Evolutionary conservation across 345 rosid genomes (phyloP).

Genomic region (Gossypium herbaceum): DNA sequence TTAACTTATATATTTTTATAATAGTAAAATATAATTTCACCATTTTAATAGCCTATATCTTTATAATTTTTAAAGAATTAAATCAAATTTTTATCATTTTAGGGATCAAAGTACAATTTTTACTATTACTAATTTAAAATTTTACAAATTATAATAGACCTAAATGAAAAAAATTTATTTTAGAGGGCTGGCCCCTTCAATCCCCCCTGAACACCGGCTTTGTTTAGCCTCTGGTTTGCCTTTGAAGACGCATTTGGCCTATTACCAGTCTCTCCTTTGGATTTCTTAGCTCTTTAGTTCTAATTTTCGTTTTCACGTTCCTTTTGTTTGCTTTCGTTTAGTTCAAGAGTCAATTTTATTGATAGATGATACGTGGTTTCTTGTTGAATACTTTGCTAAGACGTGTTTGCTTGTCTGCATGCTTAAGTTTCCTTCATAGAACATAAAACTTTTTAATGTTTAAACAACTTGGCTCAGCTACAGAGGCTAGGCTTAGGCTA

Average conservation of each 20-base stretch:
- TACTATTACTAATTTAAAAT: too few relatives aligned
- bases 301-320: not conserved
- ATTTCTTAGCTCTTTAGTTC: not conserved
- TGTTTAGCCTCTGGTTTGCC: not conserved
- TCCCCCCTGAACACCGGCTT: not conserved
- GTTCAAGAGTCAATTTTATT: not conserved
- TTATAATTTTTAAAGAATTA: too few relatives aligned
- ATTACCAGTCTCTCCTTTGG: constrained; percentile 9
- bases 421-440: not conserved
- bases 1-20: too few relatives aligned
- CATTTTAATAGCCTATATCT: too few relatives aligned
- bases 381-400: not conserved
- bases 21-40: too few relatives aligned
- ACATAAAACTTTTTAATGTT: not conserved
- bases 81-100: too few relatives aligned
- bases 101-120: fast-evolving
- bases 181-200: too few relatives aligned
- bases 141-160: too few relatives aligned
- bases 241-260: constrained; percentile 4
- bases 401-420: not conserved
- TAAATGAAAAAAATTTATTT: too few relatives aligned
- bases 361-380: too few relatives aligned
- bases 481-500: not conserved
- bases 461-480: not conserved
- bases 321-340: not conserved